Evolutionary conservation across 176 grass and related monocot genomes (phyloP).

Genomic region (Panicum miliaceum): DNA sequence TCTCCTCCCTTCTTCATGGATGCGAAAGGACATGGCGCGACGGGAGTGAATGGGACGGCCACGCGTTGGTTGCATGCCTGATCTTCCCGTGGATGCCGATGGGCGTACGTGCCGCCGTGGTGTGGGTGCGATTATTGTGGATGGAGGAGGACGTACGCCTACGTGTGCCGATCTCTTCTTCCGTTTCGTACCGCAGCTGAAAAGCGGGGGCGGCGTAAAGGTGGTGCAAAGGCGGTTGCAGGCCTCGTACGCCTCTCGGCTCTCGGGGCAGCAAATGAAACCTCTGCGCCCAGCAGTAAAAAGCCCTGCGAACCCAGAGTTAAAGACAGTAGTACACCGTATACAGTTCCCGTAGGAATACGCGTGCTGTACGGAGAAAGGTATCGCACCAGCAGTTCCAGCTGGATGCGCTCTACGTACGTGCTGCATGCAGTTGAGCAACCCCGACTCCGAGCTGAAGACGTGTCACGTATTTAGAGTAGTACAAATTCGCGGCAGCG

Average conservation of each 20-base stretch:
- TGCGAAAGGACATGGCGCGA: neutral
- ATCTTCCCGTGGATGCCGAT: neutral
- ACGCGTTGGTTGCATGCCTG: neutral
- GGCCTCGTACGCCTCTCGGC: neutral
- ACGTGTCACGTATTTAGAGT: neutral
- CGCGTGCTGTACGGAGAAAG: neutral
- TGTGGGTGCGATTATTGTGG: neutral
- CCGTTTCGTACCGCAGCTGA: constrained; percentile 27
- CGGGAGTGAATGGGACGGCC: neutral
- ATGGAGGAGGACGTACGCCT: no score
- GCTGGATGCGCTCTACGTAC: neutral
- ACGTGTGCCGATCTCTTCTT: constrained; percentile 12
- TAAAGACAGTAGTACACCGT: no score
- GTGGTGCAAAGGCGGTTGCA: constrained; percentile 25
- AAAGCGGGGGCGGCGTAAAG: constrained; percentile 39
- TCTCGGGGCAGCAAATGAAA: neutral
- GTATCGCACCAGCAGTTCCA: neutral
- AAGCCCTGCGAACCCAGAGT: no score
- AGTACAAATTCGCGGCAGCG: neutral
- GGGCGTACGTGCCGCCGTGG: neutral
- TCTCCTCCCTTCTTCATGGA: neutral
- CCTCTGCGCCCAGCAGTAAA: neutral
- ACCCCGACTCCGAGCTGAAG: neutral
- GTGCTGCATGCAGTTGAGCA: neutral
- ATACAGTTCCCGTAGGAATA: neutral